Base-by-base conservation (phyloP, 345 rosid species). In the Nephelium lappaceum region DNA sequence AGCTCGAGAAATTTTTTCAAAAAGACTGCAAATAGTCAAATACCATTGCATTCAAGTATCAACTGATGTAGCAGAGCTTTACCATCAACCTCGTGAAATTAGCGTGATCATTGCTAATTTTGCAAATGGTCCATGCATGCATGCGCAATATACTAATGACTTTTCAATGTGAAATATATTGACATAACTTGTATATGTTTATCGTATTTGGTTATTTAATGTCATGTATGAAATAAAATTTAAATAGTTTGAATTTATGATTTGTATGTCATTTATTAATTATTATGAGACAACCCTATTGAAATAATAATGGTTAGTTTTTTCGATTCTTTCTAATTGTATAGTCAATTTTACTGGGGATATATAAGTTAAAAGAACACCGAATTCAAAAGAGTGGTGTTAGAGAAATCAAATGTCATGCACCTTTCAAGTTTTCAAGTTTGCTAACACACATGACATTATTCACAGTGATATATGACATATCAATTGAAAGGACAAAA, bases 1-100 rank as follows among this genome's bases (percentile, higher is more conserved):
- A 63, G 86, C 86, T 83, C 85, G 82, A 84, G 77, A 81, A 78
- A 6, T 10, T 62, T 69, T 47, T 14, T 19, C 2, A 49, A 69
- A 53, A 31, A 7, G n/a, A n/a, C 19, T 77, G 64, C n/a, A 39
- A 38, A n/a, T n/a, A n/a, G n/a, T n/a, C n/a, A n/a, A n/a, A 63
- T 27, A 58, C 12, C 72, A 15, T 71, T 64, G 55, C 58, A 61
- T 78, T 81, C 80, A 25, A 67, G 72, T 31, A 24, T 31, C 36
- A 4, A 31, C 36, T 1, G 36, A 31, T 31, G 3, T 31, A 31
- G 36, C 3, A 31, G 36, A 31, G 3, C 36, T 31, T 31, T 31
- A 31, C 36, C 3, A 31, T 31, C 36, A 31, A 31, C 36, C 36
- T 31, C 36, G 3, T 31, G 3, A 31, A 31, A 31, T 31, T 31